Percentiles rank a stretch among this genome's conserved stretches.
phyloP scores from a whole-genome alignment of 1,284 basidiomycete genomes.

The Melanopsichium pennsylvanicum region DNA sequence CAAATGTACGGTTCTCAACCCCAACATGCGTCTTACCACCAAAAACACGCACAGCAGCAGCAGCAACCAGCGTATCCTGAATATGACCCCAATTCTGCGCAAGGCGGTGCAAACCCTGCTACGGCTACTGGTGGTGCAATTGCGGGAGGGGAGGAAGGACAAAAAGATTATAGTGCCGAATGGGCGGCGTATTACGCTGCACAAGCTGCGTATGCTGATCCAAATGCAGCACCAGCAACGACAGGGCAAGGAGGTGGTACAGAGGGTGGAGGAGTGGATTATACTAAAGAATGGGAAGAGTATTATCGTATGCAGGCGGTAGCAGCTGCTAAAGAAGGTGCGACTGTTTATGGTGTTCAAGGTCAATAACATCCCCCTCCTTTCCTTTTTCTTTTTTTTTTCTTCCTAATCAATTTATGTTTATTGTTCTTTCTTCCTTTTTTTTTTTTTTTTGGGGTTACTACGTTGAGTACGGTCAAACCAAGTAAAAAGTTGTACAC shows the following conservation, averaged over 20 bases:
- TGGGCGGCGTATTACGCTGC: constrained; percentile 64
- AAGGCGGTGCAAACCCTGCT: no score
- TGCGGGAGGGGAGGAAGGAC: constrained; percentile 15
- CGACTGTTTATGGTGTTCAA: constrained; percentile 15
- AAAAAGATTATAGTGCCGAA: constrained; percentile 62
- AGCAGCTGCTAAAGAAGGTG: constrained; percentile 30
- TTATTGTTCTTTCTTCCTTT: no score
- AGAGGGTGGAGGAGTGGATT: constrained; percentile 40
- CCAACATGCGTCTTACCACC: background rate
- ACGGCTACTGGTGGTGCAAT: background rate
- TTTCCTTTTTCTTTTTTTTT: no score
- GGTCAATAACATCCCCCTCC: no score
- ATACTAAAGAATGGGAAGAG: constrained; percentile 65
- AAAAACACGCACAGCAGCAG: constrained; percentile 13
- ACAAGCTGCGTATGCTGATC: constrained; percentile 38
- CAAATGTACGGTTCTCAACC: constrained; percentile 4
- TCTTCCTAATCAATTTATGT: no score
- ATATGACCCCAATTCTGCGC: no score
- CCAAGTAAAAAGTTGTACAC: no score
- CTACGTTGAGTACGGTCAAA: no score
- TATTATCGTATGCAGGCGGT: constrained; percentile 54
- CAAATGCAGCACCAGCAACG: constrained; percentile 17
- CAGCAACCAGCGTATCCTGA: background rate
- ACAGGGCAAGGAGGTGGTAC: constrained; percentile 16
- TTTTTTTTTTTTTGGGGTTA: no score